phyloP scores from a whole-genome alignment of 495 filamentous ascomycete species.

The Penicillium simplicissimum region DNA sequence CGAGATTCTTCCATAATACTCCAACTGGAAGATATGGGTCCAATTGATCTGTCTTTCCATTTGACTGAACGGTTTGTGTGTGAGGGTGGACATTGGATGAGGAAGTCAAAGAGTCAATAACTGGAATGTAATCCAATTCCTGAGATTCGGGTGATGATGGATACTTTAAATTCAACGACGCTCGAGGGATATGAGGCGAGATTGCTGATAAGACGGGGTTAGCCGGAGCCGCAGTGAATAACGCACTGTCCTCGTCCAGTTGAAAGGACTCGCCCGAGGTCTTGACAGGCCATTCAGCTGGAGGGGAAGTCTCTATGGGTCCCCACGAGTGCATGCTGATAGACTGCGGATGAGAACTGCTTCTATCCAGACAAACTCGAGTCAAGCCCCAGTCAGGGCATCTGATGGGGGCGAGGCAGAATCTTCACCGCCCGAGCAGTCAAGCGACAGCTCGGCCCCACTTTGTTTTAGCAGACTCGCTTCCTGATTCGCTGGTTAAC shows the following conservation, averaged over 20 bases:
- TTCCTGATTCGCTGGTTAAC: background rate
- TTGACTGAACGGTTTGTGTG: background rate
- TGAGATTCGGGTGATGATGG: background rate
- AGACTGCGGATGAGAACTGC: background rate
- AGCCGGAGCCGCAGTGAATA: background rate
- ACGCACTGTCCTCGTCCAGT: background rate
- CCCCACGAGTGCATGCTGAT: background rate
- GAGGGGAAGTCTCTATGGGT: background rate
- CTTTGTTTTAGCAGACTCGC: background rate
- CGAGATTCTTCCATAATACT: conserved; percentile 6
- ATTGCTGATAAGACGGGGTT: background rate
- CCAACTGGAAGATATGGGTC: conserved; percentile 18
- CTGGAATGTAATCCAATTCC: background rate
- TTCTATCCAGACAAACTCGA: background rate
- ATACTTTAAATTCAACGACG: background rate
- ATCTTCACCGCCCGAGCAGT: background rate
- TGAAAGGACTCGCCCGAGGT: background rate
- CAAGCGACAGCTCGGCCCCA: background rate
- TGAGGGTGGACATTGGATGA: background rate
- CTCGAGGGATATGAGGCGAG: background rate
- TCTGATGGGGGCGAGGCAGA: background rate
- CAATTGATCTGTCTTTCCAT: background rate
- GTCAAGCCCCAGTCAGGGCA: background rate
- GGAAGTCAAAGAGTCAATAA: background rate
- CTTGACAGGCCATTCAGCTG: background rate